phyloP scores from a whole-genome alignment of 2,329 filamentous ascomycete species.

The Westerdykella ornata region DNA sequence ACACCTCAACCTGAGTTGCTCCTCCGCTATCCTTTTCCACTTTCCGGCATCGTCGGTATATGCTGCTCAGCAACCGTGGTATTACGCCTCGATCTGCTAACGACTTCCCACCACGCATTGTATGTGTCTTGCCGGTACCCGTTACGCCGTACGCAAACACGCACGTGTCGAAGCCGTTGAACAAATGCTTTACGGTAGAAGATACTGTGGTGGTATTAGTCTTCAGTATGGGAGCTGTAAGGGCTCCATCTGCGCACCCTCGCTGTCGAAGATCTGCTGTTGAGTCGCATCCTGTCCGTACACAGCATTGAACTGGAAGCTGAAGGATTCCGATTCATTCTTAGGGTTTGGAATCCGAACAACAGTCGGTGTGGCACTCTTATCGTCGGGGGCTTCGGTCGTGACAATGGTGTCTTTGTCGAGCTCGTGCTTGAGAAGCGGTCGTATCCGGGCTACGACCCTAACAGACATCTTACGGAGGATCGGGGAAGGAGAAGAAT shows the following conservation, averaged over 20 bases:
- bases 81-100: constrained; percentile 83
- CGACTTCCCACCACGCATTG: constrained; percentile 86
- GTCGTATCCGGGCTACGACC: constrained; percentile 85
- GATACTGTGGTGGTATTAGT: constrained; percentile 54
- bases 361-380: constrained; percentile 50
- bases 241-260: constrained; percentile 52
- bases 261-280: constrained; percentile 79
- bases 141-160: constrained; percentile 92
- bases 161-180: constrained; percentile 69
- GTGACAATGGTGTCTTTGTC: constrained; percentile 83
- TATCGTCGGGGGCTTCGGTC: constrained; percentile 42
- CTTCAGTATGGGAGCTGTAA: too few species aligned
- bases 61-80: constrained; percentile 72
- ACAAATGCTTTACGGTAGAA: constrained; percentile 84
- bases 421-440: constrained; percentile 75
- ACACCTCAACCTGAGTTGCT: constrained; percentile 63
- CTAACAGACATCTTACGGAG: constrained; percentile 54
- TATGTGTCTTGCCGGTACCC: constrained; percentile 91
- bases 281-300: constrained; percentile 77
- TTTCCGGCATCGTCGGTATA: constrained; percentile 81
- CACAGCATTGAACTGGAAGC: constrained; percentile 89
- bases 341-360: constrained; percentile 91
- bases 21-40: constrained; percentile 71
- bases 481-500: constrained; percentile 6
- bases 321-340: constrained; percentile 84